phyloP scores from a whole-genome alignment of 225 moss, liverwort and hornwort species.

The Pleurozium schreberi region DNA sequence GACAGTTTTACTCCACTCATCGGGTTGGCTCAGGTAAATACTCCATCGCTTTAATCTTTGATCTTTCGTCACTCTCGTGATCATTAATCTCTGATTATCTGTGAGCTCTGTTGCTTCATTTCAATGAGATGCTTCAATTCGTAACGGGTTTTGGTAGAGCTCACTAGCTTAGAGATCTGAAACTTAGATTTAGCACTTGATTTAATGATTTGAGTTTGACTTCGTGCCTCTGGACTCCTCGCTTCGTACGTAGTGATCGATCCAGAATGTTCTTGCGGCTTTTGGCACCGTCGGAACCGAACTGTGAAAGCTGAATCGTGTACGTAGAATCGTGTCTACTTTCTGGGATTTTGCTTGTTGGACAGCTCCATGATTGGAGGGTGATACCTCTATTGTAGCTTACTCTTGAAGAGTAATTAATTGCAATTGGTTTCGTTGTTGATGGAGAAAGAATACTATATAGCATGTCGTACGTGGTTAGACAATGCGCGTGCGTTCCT shows the following conservation, averaged over 20 bases:
- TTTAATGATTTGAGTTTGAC: not conserved
- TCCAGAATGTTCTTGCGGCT: not conserved
- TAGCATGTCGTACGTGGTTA: not conserved
- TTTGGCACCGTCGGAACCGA: not conserved
- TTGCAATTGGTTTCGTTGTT: not conserved
- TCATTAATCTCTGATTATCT: not conserved
- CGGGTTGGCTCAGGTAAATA: not conserved
- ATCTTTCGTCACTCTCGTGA: not conserved
- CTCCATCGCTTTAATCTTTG: not conserved
- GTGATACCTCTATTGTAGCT: not conserved
- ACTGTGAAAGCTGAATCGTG: not conserved
- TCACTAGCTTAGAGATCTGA: not conserved
- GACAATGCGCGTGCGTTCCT: not conserved
- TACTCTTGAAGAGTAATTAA: not conserved
- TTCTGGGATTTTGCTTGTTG: not conserved
- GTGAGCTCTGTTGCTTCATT: not conserved
- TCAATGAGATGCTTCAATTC: not conserved
- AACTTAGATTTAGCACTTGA: too few relatives aligned
- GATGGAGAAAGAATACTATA: not conserved
- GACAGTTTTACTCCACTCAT: not conserved
- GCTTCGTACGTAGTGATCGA: not conserved
- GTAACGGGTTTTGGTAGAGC: not conserved
- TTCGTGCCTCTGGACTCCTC: not conserved
- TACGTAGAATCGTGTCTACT: not conserved
- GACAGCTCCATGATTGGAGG: not conserved